Base-by-base conservation (phyloP, 352 stramenopile species). In the Phytopythium delawarense region DNA sequence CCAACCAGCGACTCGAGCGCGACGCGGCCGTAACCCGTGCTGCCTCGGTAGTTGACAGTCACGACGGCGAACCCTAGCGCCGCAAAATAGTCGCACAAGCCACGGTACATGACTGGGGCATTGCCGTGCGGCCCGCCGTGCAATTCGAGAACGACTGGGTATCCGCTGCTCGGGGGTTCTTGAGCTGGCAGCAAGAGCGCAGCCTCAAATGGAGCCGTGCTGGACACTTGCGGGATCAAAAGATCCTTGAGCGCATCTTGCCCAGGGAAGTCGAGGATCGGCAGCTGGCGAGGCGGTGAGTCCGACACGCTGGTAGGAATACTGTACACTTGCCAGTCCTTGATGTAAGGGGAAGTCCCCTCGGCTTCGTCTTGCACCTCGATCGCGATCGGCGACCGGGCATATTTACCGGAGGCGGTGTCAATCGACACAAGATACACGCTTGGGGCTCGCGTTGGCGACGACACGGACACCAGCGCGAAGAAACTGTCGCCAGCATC, bases 41-140 rank as follows among this genome's bases (percentile, higher is more conserved):
- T 98, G n/a, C 96, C 96, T 50, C 96, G 82, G 72, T 98, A 99
- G 78, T 99, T 99, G 18, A 98, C 92, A 2, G 76, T 87, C 37
- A 98, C 72, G 58, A 98, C 79, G 7, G 89, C 94, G 69, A 98
- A 98, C 23, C 89, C 81, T 32, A 92, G 64, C 16, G 81, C 87
- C 62, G 91, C 84, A 30, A 98, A 86, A 70, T 91, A 98, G 16
- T 94, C 87, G 70, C 92, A 98, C 53, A 89, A 76, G 30, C 82
- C 75, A 39, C 92, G 72, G 72, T 96, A 98, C 35, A 79, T 85
- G 25, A 90, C 92, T 0, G 89, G 79, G 16, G 92, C 92, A 59
- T 81, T 89, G 13, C 81, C 77, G 68, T 99, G 93, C 28, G 96
- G 96, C 18, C 96, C 96, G 49, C 96, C 96, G 67, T 99, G 96